These are phyloP conservation scores for Theileria orientalis DNA, from an alignment of 169 alveolate species.

Conservation along the genomic window DNA sequence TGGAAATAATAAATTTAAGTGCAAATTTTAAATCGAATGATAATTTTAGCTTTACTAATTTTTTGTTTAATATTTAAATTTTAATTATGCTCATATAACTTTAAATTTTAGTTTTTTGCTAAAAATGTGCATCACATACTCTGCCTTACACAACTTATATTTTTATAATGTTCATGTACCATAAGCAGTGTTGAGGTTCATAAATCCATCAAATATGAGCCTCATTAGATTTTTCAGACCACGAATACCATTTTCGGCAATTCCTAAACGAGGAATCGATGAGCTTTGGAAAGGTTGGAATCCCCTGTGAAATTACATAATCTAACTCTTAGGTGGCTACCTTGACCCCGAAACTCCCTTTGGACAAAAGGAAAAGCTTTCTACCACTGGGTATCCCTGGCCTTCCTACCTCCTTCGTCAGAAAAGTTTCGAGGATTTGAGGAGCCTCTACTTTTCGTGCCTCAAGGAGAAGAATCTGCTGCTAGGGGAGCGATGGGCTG, in stretches of 20 bases:
- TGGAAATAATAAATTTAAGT: too few relatives aligned
- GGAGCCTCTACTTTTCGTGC: conserved; percentile 79
- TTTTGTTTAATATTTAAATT: neutral
- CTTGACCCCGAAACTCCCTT: conserved; percentile 72
- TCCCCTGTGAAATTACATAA: neutral
- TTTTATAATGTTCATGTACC: too few relatives aligned
- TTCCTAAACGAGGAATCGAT: conserved; percentile 76
- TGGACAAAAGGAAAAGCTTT: conserved; percentile 64
- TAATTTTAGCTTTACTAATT: neutral
- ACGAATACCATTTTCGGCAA: conserved; percentile 9
- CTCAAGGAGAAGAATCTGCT: conserved; percentile 81
- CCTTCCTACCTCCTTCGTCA: conserved; percentile 79
- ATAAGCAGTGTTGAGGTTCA: too few relatives aligned
- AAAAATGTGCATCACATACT: neutral
- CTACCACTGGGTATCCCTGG: conserved; percentile 84
- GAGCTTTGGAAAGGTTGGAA: conserved; percentile 76
- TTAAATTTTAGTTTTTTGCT: neutral
- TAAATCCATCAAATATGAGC: conserved; percentile 32
- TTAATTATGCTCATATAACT: neutral
- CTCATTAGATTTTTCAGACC: conserved; percentile 25
- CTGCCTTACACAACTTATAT: neutral
- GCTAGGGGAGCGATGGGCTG: conserved; percentile 80
- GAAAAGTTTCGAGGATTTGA: conserved; percentile 82
- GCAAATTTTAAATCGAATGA: too few relatives aligned
- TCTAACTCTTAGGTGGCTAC: conserved; percentile 64